A percentile compares a stretch with the other conserved stretches of the same genome.
phyloP scores from a whole-genome alignment of 345 rosid species.

The Populus nigra region DNA sequence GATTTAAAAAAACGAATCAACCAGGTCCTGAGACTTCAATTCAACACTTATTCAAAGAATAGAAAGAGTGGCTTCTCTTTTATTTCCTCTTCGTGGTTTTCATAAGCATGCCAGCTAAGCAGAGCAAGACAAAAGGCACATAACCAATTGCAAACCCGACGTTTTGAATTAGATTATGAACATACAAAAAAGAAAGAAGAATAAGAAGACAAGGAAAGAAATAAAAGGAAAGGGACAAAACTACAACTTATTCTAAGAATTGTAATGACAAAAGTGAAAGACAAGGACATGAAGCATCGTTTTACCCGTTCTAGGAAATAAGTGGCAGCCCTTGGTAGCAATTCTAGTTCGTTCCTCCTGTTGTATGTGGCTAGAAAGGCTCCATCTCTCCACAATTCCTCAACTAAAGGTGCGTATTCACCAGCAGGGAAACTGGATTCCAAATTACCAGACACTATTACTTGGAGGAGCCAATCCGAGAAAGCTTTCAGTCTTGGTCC shows the following conservation, averaged over 20 bases:
- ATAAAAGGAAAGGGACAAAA: not conserved
- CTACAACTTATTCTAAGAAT: not conserved
- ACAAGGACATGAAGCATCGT: constrained; percentile 6
- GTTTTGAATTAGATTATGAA: not conserved
- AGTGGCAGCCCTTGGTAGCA: constrained; percentile 66
- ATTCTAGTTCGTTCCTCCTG: constrained; percentile 61
- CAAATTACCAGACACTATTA: constrained; percentile 64
- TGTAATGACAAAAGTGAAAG: not conserved
- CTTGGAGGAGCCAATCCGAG: constrained; percentile 71
- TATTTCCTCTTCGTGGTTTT: not conserved
- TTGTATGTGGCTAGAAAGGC: constrained; percentile 78
- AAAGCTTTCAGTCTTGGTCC: constrained; percentile 53
- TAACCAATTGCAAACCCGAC: not conserved
- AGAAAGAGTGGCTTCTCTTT: not conserved
- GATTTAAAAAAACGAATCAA: not conserved
- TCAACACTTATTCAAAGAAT: not conserved
- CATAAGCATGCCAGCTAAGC: not conserved
- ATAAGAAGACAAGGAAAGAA: not conserved
- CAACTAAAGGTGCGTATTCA: constrained; percentile 63
- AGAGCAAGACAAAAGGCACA: not conserved
- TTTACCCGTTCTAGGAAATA: constrained; percentile 85
- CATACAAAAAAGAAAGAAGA: not conserved
- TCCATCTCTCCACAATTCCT: constrained; percentile 67
- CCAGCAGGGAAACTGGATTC: constrained; percentile 62
- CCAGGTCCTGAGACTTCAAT: constrained; percentile 4